Conservation (phyloP, 176 grass and related monocot genomes). For the Oryza nivara region DNA sequence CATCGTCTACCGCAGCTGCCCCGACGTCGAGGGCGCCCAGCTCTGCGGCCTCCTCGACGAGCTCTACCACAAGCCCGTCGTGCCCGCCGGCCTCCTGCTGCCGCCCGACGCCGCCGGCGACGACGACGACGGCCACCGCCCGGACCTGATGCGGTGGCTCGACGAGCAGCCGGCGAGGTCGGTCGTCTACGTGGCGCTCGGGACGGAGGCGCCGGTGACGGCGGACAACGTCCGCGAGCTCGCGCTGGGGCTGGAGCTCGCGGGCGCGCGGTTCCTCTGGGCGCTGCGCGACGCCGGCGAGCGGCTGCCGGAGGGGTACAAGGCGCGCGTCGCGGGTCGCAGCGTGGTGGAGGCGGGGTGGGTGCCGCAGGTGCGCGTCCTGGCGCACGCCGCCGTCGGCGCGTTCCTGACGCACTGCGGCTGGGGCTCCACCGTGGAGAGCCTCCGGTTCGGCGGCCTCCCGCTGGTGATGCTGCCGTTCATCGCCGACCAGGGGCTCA, state of each 20-base stretch:
- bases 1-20: constrained; percentile 28
- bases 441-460: constrained; percentile 34
- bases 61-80: constrained; percentile 35
- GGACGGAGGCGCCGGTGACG: constrained; percentile 36
- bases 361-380: constrained; percentile 25
- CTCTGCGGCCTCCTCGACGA: constrained; percentile 15
- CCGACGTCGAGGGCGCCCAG: constrained; percentile 23
- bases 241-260: constrained; percentile 37
- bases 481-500: constrained; percentile 44
- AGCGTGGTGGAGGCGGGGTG: constrained; percentile 38
- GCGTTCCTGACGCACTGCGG: constrained; percentile 49
- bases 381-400: constrained; percentile 16
- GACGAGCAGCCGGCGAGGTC: constrained; percentile 1
- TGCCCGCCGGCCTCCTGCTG: constrained; percentile 26
- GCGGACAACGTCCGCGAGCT: background rate
- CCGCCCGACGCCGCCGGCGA: background rate
- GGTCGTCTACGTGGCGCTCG: constrained; percentile 37
- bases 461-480: constrained; percentile 42
- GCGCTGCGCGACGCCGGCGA: background rate
- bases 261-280: constrained; percentile 40
- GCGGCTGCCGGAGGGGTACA: constrained; percentile 37
- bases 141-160: constrained; percentile 39
- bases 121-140: background rate
- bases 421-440: constrained; percentile 46
- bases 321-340: background rate